Conservation (phyloP, 805 yeast species). For the Candida rishiriensis region DNA sequence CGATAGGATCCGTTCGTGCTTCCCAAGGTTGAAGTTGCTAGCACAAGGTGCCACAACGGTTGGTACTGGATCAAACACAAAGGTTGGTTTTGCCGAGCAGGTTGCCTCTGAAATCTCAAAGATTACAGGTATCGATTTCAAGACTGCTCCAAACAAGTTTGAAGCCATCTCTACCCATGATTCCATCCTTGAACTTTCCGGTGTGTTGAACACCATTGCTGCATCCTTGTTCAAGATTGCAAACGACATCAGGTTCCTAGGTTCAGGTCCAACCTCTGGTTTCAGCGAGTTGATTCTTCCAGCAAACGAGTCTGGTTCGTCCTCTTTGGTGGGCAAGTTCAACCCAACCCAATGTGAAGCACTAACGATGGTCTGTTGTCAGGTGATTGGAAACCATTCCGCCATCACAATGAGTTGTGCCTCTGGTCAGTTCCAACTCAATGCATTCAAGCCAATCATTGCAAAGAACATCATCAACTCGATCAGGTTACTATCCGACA, state of each 20-base stretch:
- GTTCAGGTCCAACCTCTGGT: slow-evolving; percentile 98
- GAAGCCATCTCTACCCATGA: slow-evolving; percentile 98
- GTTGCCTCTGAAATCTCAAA: slow-evolving; percentile 79
- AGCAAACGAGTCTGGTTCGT: slow-evolving; percentile 97
- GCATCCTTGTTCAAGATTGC: slow-evolving; percentile 91
- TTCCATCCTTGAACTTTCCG: slow-evolving; percentile 93
- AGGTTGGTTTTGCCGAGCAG: slow-evolving; percentile 75
- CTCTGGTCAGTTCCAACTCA: slow-evolving; percentile 95
- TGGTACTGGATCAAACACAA: slow-evolving; percentile 95
- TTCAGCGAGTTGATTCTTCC: slow-evolving; percentile 93
- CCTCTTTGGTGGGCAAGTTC: slow-evolving; percentile 98
- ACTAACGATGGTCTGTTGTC: slow-evolving; percentile 93
- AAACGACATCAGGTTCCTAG: slow-evolving; percentile 93
- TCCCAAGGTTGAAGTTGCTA: slow-evolving; percentile 69
- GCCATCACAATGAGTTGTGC: slow-evolving; percentile 96
- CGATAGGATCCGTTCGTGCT: slow-evolving; percentile 67
- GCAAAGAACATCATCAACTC: slow-evolving; percentile 84
- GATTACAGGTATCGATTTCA: slow-evolving; percentile 81
- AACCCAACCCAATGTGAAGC: slow-evolving; percentile 99
- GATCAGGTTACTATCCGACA: slow-evolving; percentile 86
- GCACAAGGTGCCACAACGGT: slow-evolving; percentile 99
- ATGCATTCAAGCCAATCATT: slow-evolving; percentile 94
- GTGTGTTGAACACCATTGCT: slow-evolving; percentile 93
- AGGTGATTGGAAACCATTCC: slow-evolving; percentile 93
- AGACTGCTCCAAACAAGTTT: slow-evolving; percentile 95